Evolutionary conservation across 306 rosid genomes (phyloP).

Genomic region (Vicia villosa): DNA sequence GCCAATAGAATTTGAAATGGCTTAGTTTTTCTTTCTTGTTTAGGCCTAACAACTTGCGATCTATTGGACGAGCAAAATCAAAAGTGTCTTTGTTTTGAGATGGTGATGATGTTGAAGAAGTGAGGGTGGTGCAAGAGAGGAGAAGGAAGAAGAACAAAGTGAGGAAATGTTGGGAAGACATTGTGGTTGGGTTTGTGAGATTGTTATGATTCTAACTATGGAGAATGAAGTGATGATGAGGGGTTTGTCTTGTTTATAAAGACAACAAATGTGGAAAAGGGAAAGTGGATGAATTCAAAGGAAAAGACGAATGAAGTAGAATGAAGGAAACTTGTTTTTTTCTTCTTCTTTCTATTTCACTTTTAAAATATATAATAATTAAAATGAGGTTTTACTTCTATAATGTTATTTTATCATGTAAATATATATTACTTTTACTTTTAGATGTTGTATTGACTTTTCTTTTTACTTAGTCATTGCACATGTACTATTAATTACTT

Average conservation of each 20-base stretch:
- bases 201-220: neutral
- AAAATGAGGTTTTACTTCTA: too few relatives aligned
- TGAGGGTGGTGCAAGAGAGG: conserved; percentile 1
- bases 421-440: too few relatives aligned
- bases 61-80: conserved; percentile 34
- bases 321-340: too few relatives aligned
- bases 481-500: too few relatives aligned
- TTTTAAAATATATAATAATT: too few relatives aligned
- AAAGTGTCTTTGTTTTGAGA: neutral
- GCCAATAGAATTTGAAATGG: conserved; percentile 67
- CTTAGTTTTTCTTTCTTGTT: conserved; percentile 53
- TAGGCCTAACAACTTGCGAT: conserved; percentile 43
- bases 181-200: neutral
- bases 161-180: conserved; percentile 30
- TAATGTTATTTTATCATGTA: too few relatives aligned
- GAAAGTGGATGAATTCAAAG: too few relatives aligned
- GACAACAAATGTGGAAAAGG: neutral
- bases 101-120: neutral
- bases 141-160: conserved; percentile 30
- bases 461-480: too few relatives aligned
- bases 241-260: conserved; percentile 12
- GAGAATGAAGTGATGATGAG: neutral
- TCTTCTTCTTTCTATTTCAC: too few relatives aligned
- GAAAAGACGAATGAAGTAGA: neutral
- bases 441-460: too few relatives aligned